Percentiles rank a stretch among this genome's conserved stretches.
These are phyloP conservation scores for Coniochaeta hoffmannii DNA, from an alignment of 2,329 filamentous ascomycete species.

Conservation along the genomic window DNA sequence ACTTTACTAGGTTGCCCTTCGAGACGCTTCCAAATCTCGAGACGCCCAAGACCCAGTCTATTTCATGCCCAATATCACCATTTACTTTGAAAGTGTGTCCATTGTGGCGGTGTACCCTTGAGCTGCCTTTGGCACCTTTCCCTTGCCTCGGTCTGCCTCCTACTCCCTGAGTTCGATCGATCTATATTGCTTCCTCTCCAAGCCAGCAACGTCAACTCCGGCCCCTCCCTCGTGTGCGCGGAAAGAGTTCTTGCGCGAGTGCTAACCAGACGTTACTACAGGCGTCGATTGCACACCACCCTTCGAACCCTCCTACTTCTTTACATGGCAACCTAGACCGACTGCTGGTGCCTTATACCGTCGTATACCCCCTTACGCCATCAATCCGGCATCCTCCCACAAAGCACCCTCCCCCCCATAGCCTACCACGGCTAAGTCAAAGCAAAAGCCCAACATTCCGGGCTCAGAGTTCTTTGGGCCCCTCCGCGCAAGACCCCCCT, in stretches of 20 bases:
- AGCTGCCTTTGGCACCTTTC: constrained; percentile 1
- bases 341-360: neutral
- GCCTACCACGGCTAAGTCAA: constrained; percentile 46
- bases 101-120: neutral
- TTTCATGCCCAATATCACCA: neutral
- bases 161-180: constrained; percentile 82
- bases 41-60: neutral
- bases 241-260: neutral
- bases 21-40: neutral
- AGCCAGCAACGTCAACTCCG: constrained; percentile 75
- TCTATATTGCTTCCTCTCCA: constrained; percentile 86
- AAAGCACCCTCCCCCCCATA: neutral
- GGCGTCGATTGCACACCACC: constrained; percentile 52
- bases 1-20: too few relatives aligned
- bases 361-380: neutral
- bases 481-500: constrained; percentile 82
- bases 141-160: constrained; percentile 15
- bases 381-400: too few relatives aligned
- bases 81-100: neutral
- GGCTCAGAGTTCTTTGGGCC: constrained; percentile 73
- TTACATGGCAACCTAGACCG: neutral
- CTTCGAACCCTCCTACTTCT: neutral
- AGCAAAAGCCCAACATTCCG: constrained; percentile 75
- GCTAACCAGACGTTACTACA: constrained; percentile 17
- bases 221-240: neutral